Base-by-base conservation (phyloP, 1,139 yeast species). In the Protomyces pachydermus region DNA sequence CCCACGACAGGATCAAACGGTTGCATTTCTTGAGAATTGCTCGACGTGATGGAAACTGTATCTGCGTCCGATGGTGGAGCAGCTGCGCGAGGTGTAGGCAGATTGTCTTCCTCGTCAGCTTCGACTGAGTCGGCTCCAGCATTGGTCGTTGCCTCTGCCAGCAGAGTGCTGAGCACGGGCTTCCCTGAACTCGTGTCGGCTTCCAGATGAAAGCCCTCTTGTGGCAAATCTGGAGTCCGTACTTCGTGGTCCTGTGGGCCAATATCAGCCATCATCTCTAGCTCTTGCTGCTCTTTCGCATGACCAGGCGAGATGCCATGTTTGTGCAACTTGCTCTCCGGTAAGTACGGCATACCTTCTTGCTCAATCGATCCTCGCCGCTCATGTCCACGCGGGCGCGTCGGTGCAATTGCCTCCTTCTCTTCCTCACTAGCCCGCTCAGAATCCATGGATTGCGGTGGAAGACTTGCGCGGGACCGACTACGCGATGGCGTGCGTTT, bases 1-100 rank as follows among this genome's bases (percentile, higher is more conserved):
- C 98, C 98, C 63, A 91, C 85, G 9, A 93, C 96, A 1, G 96
- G 91, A 8, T 70, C 69, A 18, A 64, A 65, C 2, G 61, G 56
- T 14, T 69, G 70, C 10, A 38, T 54, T 28, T 51, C 50, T 35
- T 55, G 54, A 12, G 62, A 58, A 32, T 48, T 39, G 68, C 34
- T 67, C 66, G 50, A 65, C 65, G 60, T 57, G 66, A 46, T 62
- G 64, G 60, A 57, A 64, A 54, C 57, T 39, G 45, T 58, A 56
- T 55, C 66, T 61, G 28, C 54, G 48, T 54, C 50, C 56, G 48
- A 60, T 25, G 23, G 54, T 38, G 16, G 61, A 45, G 18, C 50
- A 52, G 25, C 32, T 32, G 35, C 39, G 55, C 54, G 56, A 61
- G 52, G 65, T 56, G 39, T 65, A 66, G 54, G 68, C 67, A 35